Evolutionary conservation across 495 filamentous ascomycete species (phyloP).

Genomic region (Aspergillus affinis): DNA sequence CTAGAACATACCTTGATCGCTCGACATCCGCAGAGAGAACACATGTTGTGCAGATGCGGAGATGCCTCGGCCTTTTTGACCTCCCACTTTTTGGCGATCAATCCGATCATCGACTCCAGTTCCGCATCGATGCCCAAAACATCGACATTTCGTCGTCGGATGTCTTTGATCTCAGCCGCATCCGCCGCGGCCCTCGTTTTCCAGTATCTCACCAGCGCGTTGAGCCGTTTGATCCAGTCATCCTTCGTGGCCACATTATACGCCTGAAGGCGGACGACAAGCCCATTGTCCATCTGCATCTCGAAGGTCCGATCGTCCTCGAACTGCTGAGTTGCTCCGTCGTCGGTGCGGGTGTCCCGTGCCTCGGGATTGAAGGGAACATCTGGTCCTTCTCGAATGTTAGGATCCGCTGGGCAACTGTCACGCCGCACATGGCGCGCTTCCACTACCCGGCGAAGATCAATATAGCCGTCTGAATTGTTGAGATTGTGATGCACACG

Average conservation of each 20-base stretch:
- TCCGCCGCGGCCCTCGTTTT: slow-evolving; percentile 57
- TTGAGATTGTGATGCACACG: slow-evolving; percentile 60
- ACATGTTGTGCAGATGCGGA: slow-evolving; percentile 68
- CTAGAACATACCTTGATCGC: slow-evolving; percentile 52
- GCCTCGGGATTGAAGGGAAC: slow-evolving; percentile 52
- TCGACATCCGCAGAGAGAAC: slow-evolving; percentile 63
- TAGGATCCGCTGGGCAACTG: slow-evolving; percentile 49
- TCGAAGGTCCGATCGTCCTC: slow-evolving; percentile 65
- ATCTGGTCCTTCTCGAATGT: slow-evolving; percentile 46
- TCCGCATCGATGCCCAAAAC: slow-evolving; percentile 68
- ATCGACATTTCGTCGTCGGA: slow-evolving; percentile 61
- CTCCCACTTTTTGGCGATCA: slow-evolving; percentile 73
- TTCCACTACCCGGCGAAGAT: slow-evolving; percentile 57
- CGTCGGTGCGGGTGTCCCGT: slow-evolving; percentile 46
- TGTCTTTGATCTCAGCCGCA: slow-evolving; percentile 52
- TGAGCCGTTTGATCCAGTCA: slow-evolving; percentile 65
- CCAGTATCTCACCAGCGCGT: slow-evolving; percentile 65
- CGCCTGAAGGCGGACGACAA: slow-evolving; percentile 67
- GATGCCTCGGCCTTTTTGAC: slow-evolving; percentile 65
- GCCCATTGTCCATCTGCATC: slow-evolving; percentile 59
- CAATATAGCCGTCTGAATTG: slow-evolving; percentile 65
- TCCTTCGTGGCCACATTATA: slow-evolving; percentile 56
- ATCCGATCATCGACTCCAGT: slow-evolving; percentile 65
- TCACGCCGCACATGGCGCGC: slow-evolving; percentile 56
- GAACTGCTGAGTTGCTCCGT: slow-evolving; percentile 51